Base-by-base conservation (phyloP, 2,329 filamentous ascomycete genomes). In the Cytospora piceae region DNA sequence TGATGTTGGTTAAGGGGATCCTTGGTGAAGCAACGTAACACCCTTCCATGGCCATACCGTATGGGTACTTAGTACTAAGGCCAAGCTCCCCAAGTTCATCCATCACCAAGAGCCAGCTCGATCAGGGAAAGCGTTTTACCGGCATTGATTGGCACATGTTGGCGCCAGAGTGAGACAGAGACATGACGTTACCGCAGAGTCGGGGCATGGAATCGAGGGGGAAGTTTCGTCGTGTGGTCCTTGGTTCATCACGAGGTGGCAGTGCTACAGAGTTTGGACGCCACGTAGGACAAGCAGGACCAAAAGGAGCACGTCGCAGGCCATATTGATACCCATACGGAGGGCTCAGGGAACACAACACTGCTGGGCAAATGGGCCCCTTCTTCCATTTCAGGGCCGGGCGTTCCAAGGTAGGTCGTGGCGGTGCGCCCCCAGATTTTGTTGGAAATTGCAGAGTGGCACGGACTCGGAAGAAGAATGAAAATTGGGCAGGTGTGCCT, bases 361-460 rank as follows among this genome's bases (percentile, higher is more conserved):
- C 24, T 54, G 24, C 24, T 54, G 51, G n/a, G 14, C 15, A 54
- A 7, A 54, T n/a, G 42, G 8, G 20, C 12, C 22, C 53, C 39
- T 37, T 51, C 29, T 53, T 8, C 61, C 61, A 63, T 57, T 63
- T 57, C 51, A 29, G 61, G 53, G 61, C 53, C 53, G 61, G 37
- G 22, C 39, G 34, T 39, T 29, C 29, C 34, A 32, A 54, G 39
- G 39, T 37, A 57, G 39, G 53, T 49, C n/a, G 61, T 63, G 53
- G 29, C 56, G 53, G 61, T 57, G 61, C 61, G 49, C 55, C 61
- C 61, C 39, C 61, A 31, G 61, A 63, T 63, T 62, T 57, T 27
- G 53, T n/a, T 56, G 39, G 60, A 62, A 62, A 62, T 62, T 63
- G 53, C 61, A 57, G 22, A 32, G 61, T 63, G 22, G 37, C 53